These are phyloP conservation scores for Sphagnum fallax DNA, from an alignment of 228 moss, liverwort and hornwort genomes.

Conservation along the genomic window DNA sequence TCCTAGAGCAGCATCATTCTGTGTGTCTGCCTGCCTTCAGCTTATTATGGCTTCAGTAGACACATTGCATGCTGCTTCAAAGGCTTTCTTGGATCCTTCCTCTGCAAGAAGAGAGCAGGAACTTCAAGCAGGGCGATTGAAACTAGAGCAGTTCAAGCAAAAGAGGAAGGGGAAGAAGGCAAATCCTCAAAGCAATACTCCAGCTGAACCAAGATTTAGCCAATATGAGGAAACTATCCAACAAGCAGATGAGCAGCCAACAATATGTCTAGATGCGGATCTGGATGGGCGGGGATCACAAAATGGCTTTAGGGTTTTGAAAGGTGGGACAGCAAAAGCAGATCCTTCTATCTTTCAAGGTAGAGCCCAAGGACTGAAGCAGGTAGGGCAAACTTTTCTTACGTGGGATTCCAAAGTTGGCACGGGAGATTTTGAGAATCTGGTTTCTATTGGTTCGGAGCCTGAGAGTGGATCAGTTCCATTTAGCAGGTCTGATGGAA, in stretches of 20 bases:
- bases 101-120: neutral
- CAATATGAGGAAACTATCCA: neutral
- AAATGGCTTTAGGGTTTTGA: neutral
- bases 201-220: neutral
- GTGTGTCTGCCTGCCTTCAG: too few species aligned
- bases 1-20: too few species aligned
- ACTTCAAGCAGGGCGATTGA: slow-evolving; percentile 2
- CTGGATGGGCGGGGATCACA: neutral
- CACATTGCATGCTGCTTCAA: neutral
- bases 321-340: neutral
- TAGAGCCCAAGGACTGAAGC: neutral
- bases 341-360: neutral
- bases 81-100: neutral
- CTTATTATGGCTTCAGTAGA: neutral
- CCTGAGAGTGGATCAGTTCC: neutral
- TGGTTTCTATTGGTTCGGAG: too few species aligned
- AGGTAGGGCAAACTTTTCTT: too few species aligned
- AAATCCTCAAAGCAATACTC: neutral
- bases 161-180: slow-evolving; percentile 3
- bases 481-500: neutral
- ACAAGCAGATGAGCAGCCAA: neutral
- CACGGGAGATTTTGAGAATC: too few species aligned
- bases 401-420: too few species aligned
- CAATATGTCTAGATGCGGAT: neutral
- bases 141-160: slow-evolving; percentile 3